Evolutionary conservation across 305 asterid genomes (phyloP).

Genomic region (Fraxinus floribunda): DNA sequence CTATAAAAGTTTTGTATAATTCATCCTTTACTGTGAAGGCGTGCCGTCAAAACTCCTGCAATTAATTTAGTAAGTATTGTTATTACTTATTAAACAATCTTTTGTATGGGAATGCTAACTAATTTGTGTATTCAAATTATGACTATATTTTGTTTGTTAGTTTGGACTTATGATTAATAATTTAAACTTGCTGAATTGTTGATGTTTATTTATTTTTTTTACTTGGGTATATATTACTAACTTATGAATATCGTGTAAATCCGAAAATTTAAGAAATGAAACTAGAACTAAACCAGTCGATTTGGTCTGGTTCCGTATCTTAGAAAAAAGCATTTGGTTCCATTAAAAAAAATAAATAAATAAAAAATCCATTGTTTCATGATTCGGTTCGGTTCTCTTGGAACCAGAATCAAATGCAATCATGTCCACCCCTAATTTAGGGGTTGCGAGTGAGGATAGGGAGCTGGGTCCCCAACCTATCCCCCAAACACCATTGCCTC

Average conservation of each 20-base stretch:
- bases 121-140: background rate
- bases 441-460: background rate
- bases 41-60: background rate
- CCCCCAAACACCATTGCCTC: background rate
- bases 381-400: background rate
- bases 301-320: too few relatives aligned
- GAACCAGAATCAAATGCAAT: background rate
- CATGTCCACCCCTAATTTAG: background rate
- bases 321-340: too few relatives aligned
- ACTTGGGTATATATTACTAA: too few relatives aligned
- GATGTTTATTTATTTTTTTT: background rate
- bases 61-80: background rate
- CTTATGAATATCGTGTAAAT: too few relatives aligned
- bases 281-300: too few relatives aligned
- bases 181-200: background rate
- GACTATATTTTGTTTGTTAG: background rate
- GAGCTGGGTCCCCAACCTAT: background rate
- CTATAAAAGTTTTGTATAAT: background rate
- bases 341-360: too few relatives aligned
- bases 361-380: background rate
- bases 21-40: background rate
- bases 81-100: background rate
- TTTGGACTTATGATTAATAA: background rate
- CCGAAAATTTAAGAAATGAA: too few relatives aligned
- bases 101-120: background rate